phyloP scores from a whole-genome alignment of 2,329 filamentous ascomycete species.

The Pseudogymnoascus sp. region DNA sequence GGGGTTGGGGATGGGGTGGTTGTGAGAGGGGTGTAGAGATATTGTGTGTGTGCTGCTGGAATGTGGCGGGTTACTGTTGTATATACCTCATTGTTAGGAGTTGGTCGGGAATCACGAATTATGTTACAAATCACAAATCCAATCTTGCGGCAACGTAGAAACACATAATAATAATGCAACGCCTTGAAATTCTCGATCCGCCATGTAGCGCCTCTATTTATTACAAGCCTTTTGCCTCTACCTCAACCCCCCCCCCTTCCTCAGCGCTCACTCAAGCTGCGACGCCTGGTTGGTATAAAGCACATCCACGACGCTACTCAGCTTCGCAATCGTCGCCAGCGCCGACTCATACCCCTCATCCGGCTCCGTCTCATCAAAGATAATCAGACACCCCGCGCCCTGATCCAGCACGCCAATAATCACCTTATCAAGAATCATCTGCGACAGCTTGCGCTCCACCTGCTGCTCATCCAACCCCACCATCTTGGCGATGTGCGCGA shows the following conservation, averaged over 20 bases:
- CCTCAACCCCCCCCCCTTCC: background rate
- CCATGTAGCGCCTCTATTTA: constrained; percentile 9
- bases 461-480: constrained; percentile 92
- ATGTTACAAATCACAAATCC: background rate
- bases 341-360: constrained; percentile 94
- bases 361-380: constrained; percentile 89
- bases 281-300: constrained; percentile 97
- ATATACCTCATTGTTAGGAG: constrained; percentile 5
- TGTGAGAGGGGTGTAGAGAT: background rate
- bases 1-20: constrained; percentile 6
- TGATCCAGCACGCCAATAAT: constrained; percentile 97
- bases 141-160: too few species aligned
- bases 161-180: background rate
- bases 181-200: constrained; percentile 5
- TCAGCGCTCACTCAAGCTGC: constrained; percentile 69
- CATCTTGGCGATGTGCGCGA: constrained; percentile 94
- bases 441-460: constrained; percentile 94
- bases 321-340: constrained; percentile 88
- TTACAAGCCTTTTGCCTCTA: constrained; percentile 1
- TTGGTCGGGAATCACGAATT: constrained; percentile 4
- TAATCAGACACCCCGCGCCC: constrained; percentile 92
- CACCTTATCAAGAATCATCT: constrained; percentile 99
- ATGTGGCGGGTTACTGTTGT: background rate
- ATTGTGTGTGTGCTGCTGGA: background rate
- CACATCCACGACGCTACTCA: constrained; percentile 94